phyloP scores from a whole-genome alignment of 2,329 filamentous ascomycete genomes.

The Stagonosporopsis chrysanthemi region DNA sequence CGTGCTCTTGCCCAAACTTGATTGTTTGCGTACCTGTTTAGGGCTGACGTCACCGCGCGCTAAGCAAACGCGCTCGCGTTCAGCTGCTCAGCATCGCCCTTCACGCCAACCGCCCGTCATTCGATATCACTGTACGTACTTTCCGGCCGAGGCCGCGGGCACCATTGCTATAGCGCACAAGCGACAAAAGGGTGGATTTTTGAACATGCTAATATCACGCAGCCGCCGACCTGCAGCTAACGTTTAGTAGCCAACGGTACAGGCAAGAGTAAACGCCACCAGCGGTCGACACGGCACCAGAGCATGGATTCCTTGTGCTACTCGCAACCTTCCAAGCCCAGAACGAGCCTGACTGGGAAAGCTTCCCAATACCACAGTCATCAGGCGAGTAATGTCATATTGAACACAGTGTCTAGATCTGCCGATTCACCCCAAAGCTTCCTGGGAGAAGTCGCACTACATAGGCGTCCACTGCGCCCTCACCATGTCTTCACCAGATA shows the following conservation, averaged over 20 bases:
- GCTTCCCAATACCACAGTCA: background rate
- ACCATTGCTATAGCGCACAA: background rate
- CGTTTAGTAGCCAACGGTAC: background rate
- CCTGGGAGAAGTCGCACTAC: background rate
- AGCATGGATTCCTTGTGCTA: conserved; percentile 15
- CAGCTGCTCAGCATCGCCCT: background rate
- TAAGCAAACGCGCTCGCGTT: conserved; percentile 6
- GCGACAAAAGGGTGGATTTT: background rate
- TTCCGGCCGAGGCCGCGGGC: conserved; percentile 7
- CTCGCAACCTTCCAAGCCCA: conserved; percentile 3
- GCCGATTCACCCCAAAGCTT: background rate
- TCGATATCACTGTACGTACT: background rate
- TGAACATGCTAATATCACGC: background rate
- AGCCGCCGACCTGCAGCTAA: conserved; percentile 15
- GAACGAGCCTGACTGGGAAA: conserved; percentile 1
- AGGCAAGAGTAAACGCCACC: conserved; percentile 1
- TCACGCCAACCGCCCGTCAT: conserved; percentile 6
- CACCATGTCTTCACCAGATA: background rate
- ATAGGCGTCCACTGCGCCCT: background rate
- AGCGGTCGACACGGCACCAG: conserved; percentile 12
- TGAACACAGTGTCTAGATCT: conserved; percentile 9
- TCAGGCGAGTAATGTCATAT: conserved; percentile 3
- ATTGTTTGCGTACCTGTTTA: background rate
- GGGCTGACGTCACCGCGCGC: conserved; percentile 16
- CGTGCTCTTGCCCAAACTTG: conserved; percentile 1